A percentile compares a stretch with the other conserved stretches of the same genome.
These are phyloP conservation scores for Microsporum ferrugineum DNA, from an alignment of 2,329 filamentous ascomycete species.

Conservation along the genomic window DNA sequence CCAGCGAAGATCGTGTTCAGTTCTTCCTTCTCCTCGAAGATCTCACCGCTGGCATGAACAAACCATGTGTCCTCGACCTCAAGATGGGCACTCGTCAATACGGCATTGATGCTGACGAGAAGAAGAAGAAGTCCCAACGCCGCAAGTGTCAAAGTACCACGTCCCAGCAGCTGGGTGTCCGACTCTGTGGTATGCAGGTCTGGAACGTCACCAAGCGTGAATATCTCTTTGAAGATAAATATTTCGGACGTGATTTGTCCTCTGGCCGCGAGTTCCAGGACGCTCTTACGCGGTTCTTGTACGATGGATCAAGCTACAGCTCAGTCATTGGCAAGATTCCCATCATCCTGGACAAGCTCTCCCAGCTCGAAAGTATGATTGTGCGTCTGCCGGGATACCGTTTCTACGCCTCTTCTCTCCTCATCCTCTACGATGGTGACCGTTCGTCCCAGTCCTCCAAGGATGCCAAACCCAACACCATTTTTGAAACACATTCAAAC, in stretches of 20 bases:
- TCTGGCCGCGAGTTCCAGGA: constrained; percentile 80
- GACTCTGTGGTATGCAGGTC: constrained; percentile 89
- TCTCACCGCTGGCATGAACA: constrained; percentile 89
- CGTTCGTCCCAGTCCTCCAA: constrained; percentile 20
- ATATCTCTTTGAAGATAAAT: constrained; percentile 97
- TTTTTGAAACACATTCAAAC: constrained; percentile 14
- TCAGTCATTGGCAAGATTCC: constrained; percentile 82
- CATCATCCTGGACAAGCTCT: constrained; percentile 70
- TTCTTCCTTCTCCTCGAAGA: constrained; percentile 92
- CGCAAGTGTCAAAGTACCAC: constrained; percentile 89
- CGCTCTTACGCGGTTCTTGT: constrained; percentile 79
- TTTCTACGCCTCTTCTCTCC: constrained; percentile 86
- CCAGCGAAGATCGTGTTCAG: constrained; percentile 55
- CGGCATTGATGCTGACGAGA: constrained; percentile 78
- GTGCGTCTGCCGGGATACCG: constrained; percentile 69
- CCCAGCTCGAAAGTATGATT: constrained; percentile 72
- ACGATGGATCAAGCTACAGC: constrained; percentile 69
- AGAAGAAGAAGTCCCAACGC: constrained; percentile 86
- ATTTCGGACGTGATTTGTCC: constrained; percentile 80
- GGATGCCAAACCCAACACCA: constrained; percentile 14
- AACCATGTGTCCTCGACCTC: constrained; percentile 89
- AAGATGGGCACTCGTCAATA: constrained; percentile 99
- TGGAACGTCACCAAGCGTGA: constrained; percentile 77
- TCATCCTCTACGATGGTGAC: constrained; percentile 93
- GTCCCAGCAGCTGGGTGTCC: constrained; percentile 78